Conservation (phyloP, 805 yeast species). For the Phaffomyces thermotolerans region DNA sequence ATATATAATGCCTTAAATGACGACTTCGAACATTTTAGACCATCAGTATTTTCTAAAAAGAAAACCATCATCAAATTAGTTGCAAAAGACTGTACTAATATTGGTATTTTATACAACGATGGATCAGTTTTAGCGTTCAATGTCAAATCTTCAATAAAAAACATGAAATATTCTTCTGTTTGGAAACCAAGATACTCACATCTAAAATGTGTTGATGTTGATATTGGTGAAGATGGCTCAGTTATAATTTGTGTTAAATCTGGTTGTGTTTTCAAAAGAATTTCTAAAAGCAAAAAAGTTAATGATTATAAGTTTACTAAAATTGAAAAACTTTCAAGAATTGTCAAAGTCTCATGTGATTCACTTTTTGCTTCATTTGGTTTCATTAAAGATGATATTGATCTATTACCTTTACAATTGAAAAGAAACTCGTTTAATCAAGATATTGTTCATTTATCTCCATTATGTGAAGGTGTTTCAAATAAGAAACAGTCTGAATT, state of each 20-base stretch:
- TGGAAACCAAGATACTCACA: slow-evolving; percentile 60
- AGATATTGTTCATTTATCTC: slow-evolving; percentile 52
- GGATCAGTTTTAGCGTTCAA: slow-evolving; percentile 40
- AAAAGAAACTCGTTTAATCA: slow-evolving; percentile 37
- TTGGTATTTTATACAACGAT: slow-evolving; percentile 46
- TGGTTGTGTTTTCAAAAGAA: slow-evolving; percentile 52
- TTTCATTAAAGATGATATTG: slow-evolving; percentile 57
- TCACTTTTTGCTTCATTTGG: slow-evolving; percentile 58
- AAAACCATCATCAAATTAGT: slow-evolving; percentile 27
- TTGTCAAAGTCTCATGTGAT: slow-evolving; percentile 61
- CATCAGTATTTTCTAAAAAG: slow-evolving; percentile 39
- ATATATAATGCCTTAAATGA: slow-evolving; percentile 25
- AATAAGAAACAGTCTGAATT: slow-evolving; percentile 19
- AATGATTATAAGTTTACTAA: slow-evolving; percentile 45
- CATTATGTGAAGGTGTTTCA: slow-evolving; percentile 17
- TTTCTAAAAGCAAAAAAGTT: slow-evolving; percentile 9
- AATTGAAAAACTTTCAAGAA: slow-evolving; percentile 45
- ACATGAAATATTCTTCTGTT: slow-evolving; percentile 37
- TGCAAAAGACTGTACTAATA: slow-evolving; percentile 33
- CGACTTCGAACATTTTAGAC: slow-evolving; percentile 49
- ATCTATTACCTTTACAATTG: slow-evolving; percentile 48
- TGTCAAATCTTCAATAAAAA: slow-evolving; percentile 23
- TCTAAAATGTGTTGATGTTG: slow-evolving; percentile 58
- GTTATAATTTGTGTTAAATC: slow-evolving; percentile 57
- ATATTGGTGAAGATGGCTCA: slow-evolving; percentile 61